A percentile compares a stretch with the other conserved stretches of the same genome.
Evolutionary conservation across 75 land plant species (phyloP).

Genomic region (Pinus tabuliformis): DNA sequence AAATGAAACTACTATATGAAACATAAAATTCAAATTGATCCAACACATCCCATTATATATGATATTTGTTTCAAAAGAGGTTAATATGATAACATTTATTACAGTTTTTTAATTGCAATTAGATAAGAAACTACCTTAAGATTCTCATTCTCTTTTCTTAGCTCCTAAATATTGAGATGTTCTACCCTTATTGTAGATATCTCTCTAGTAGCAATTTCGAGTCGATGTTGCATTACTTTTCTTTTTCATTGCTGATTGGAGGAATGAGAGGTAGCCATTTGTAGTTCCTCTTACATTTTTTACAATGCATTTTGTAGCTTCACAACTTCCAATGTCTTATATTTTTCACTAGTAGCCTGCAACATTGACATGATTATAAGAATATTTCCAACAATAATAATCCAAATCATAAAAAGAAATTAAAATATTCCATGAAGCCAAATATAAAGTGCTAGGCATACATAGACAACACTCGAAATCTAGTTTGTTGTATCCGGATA

Average conservation of each 20-base stretch:
- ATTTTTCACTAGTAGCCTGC: slow-evolving; percentile 85
- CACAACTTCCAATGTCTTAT: slow-evolving; percentile 71
- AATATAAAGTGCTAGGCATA: not conserved
- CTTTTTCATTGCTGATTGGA: slow-evolving; percentile 53
- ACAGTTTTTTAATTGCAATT: not conserved
- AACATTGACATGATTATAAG: not conserved
- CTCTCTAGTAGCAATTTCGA: not conserved
- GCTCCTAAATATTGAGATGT: not conserved
- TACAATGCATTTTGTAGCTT: slow-evolving; percentile 71
- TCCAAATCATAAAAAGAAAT: not conserved
- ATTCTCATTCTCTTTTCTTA: slow-evolving; percentile 10
- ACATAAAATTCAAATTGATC: too few relatives aligned
- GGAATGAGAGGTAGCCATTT: slow-evolving; percentile 47
- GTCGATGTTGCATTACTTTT: slow-evolving; percentile 11
- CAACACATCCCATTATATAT: too few relatives aligned
- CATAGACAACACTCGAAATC: not conserved
- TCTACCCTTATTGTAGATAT: not conserved
- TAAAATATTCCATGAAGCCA: not conserved
- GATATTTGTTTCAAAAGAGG: too few relatives aligned
- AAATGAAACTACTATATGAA: too few relatives aligned
- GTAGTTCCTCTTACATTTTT: slow-evolving; percentile 54
- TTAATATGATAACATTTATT: too few relatives aligned
- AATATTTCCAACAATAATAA: not conserved
- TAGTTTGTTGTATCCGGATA: not conserved
- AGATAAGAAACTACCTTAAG: not conserved